Conservation (phyloP, 768 basidiomycete species). For the Hericium coralloides region DNA sequence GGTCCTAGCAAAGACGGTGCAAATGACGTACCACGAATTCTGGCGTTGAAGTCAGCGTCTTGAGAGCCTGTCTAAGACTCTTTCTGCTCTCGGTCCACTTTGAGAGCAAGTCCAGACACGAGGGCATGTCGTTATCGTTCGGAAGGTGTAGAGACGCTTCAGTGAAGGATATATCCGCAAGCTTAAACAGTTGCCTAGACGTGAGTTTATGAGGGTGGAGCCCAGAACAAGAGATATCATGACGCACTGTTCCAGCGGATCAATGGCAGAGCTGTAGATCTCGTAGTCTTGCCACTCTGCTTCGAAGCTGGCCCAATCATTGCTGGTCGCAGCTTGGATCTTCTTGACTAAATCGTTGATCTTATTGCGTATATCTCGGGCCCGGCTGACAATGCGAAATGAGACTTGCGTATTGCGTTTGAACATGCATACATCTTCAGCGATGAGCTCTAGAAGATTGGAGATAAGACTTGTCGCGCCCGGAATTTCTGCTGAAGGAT, state of each 20-base stretch:
- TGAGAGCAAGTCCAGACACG: not conserved
- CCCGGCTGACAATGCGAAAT: slow-evolving; percentile 11
- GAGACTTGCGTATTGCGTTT: slow-evolving; percentile 14
- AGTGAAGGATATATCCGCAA: not conserved
- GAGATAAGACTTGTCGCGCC: slow-evolving; percentile 11
- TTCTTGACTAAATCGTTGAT: slow-evolving; percentile 10
- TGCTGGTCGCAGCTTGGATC: not conserved
- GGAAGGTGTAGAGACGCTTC: not conserved
- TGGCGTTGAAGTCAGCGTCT: not conserved
- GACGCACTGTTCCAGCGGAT: slow-evolving; percentile 12
- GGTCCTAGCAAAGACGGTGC: not conserved
- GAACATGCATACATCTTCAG: slow-evolving; percentile 8
- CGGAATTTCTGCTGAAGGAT: too few species aligned
- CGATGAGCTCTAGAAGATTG: slow-evolving; percentile 9
- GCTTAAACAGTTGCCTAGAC: not conserved
- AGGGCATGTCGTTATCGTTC: not conserved
- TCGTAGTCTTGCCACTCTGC: too few species aligned
- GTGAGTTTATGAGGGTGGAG: not conserved
- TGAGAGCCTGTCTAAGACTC: not conserved
- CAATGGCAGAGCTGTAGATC: slow-evolving; percentile 12
- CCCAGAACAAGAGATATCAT: not conserved
- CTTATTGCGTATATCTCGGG: slow-evolving; percentile 10
- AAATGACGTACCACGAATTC: not conserved
- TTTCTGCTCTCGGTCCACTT: not conserved
- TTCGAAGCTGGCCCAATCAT: slow-evolving; percentile 14